Percentiles rank a stretch among this genome's conserved stretches.
These are phyloP conservation scores for Ophiostoma ips DNA, from an alignment of 2,329 filamentous ascomycete species.

Conservation along the genomic window DNA sequence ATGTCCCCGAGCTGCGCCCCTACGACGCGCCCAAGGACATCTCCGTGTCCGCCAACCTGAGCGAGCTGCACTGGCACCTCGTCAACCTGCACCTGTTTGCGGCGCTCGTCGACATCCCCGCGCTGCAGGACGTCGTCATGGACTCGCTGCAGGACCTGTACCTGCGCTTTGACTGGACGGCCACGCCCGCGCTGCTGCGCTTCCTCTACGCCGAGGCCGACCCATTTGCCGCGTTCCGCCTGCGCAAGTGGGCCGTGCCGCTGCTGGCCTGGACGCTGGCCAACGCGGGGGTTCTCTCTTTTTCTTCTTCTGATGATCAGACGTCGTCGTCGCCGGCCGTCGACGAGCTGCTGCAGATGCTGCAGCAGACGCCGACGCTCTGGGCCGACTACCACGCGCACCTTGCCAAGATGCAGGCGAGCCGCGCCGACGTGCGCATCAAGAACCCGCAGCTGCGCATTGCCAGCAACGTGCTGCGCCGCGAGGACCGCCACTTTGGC, in stretches of 20 bases:
- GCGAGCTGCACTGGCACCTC: constrained; percentile 40
- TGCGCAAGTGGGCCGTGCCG: constrained; percentile 45
- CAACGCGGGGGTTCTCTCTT: neutral
- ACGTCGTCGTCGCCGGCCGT: neutral
- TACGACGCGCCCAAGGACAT: neutral
- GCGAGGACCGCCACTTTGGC: constrained; percentile 44
- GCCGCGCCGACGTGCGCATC: constrained; percentile 36
- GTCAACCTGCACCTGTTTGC: constrained; percentile 45
- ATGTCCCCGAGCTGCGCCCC: too few relatives aligned
- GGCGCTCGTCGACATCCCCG: constrained; percentile 32
- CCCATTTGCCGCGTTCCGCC: constrained; percentile 31
- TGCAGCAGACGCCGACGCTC: constrained; percentile 32
- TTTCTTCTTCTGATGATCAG: neutral
- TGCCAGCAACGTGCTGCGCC: constrained; percentile 39
- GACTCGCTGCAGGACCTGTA: constrained; percentile 46
- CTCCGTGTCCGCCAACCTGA: constrained; percentile 14
- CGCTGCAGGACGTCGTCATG: constrained; percentile 42
- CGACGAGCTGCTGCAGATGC: constrained; percentile 22
- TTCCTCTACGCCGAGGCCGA: constrained; percentile 43
- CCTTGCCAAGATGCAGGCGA: constrained; percentile 36
- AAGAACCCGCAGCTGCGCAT: constrained; percentile 49
- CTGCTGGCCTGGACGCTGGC: constrained; percentile 45
- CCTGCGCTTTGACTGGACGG: constrained; percentile 44
- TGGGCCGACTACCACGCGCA: constrained; percentile 37
- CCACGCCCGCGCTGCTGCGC: constrained; percentile 34